These are phyloP conservation scores for Alternaria sp. DNA, from an alignment of 2,329 filamentous ascomycete species.

Conservation along the genomic window DNA sequence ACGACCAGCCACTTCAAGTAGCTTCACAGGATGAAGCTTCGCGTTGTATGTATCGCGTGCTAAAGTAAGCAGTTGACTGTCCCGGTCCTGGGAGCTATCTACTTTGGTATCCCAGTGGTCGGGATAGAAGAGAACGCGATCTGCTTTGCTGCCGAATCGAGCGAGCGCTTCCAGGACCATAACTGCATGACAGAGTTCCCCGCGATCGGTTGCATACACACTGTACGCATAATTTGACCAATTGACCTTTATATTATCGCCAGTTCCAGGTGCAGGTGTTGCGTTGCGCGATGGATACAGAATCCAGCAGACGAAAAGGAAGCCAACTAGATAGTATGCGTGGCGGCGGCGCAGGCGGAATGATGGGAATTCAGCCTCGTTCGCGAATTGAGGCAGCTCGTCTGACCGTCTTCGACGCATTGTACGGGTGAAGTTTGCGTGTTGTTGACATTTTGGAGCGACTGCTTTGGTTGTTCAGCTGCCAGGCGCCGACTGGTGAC, in stretches of 20 bases:
- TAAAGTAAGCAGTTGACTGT: slow-evolving; percentile 59
- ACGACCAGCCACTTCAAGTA: slow-evolving; percentile 49
- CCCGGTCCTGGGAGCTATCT: slow-evolving; percentile 41
- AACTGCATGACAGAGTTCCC: slow-evolving; percentile 55
- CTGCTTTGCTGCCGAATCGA: slow-evolving; percentile 54
- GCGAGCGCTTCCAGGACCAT: slow-evolving; percentile 57
- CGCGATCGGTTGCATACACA: slow-evolving; percentile 54
- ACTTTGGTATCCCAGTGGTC: slow-evolving; percentile 50
- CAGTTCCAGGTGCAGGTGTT: slow-evolving; percentile 9
- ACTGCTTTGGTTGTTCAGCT: not conserved
- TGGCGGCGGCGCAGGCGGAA: slow-evolving; percentile 43
- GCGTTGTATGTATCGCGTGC: slow-evolving; percentile 62
- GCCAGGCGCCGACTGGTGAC: slow-evolving; percentile 6
- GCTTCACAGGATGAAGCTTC: slow-evolving; percentile 58
- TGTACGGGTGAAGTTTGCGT: slow-evolving; percentile 17
- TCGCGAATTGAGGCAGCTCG: slow-evolving; percentile 45
- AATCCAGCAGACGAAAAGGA: slow-evolving; percentile 42
- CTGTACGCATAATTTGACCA: slow-evolving; percentile 55
- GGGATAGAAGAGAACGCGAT: slow-evolving; percentile 58
- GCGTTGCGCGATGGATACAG: slow-evolving; percentile 30
- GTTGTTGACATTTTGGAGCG: slow-evolving; percentile 18
- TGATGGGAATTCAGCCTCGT: slow-evolving; percentile 19
- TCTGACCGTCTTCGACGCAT: slow-evolving; percentile 49
- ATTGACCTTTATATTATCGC: slow-evolving; percentile 35
- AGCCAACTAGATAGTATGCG: slow-evolving; percentile 35